Evolutionary conservation across 2,329 filamentous ascomycete genomes (phyloP).

Genomic region (Arthroderma sp.): DNA sequence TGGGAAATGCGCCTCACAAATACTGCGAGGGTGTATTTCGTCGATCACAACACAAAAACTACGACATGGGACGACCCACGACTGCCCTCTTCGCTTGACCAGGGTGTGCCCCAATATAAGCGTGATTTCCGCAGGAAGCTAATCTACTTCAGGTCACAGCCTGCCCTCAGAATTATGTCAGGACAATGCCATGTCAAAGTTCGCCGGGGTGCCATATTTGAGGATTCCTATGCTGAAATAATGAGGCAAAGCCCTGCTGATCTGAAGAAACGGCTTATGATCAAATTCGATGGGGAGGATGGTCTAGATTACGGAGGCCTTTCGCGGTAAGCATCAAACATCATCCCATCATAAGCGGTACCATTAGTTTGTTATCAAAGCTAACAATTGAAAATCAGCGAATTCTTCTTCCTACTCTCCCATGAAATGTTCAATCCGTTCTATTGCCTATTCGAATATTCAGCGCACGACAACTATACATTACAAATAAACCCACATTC

Average conservation of each 20-base stretch:
- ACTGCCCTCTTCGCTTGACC: conserved; percentile 86
- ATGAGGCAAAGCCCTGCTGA: conserved; percentile 92
- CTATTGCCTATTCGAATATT: conserved; percentile 99
- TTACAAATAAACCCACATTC: conserved; percentile 99
- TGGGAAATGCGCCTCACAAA: conserved; percentile 99
- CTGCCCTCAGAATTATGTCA: conserved; percentile 84
- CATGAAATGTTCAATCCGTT: conserved; percentile 99
- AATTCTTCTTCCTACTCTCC: conserved; percentile 98
- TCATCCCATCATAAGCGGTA: neutral
- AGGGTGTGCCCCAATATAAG: conserved; percentile 99
- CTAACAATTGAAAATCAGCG: conserved; percentile 37
- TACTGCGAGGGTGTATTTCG: conserved; percentile 94
- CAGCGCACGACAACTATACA: conserved; percentile 98
- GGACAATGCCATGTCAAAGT: conserved; percentile 99
- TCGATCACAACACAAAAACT: conserved; percentile 98
- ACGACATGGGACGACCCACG: conserved; percentile 98
- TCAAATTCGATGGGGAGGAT: conserved; percentile 98
- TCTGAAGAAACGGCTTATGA: conserved; percentile 96
- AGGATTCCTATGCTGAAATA: conserved; percentile 97
- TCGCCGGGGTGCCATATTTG: conserved; percentile 89
- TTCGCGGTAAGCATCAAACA: conserved; percentile 45
- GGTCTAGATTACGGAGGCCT: conserved; percentile 95
- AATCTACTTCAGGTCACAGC: conserved; percentile 98
- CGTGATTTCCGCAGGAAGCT: conserved; percentile 95
- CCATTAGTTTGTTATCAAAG: conserved; percentile 16